Base-by-base conservation (phyloP, 2,329 filamentous ascomycete genomes). In the Pestalotiopsis sp. region DNA sequence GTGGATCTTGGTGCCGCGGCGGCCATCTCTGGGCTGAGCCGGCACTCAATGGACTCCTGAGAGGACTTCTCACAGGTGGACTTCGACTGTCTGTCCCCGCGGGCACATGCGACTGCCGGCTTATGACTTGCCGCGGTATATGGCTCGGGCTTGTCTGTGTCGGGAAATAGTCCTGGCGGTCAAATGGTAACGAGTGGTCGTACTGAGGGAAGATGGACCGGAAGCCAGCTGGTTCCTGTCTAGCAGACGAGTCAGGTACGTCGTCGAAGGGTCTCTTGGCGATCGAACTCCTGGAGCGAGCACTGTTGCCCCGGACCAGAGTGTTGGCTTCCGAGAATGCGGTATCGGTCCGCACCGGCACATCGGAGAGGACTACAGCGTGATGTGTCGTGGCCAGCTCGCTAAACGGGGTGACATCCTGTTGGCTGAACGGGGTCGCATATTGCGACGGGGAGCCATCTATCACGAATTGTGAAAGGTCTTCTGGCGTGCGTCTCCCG, bases 151-250 rank as follows among this genome's bases (percentile, higher is more conserved):
- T 89, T 67, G 86, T 81, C 76, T 91, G 88, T 0, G 88, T 90
- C 2, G 92, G 91, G 63, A 87, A 91, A 80, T 95, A 94, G 61
- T 88, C 80, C 75, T 95, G 92, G 68, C 89, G 87, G 67, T 89
- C 84, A 3, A 93, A 85, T 4, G 91, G 84, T 27, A 93, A 77
- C 1, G 86, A 86, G 3, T 89, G 90, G 74, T 95, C 90, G 76
- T 94, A 94, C 38, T 87, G 85, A 7, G 92, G 92, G 74, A 95
- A 95, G 74, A 95, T 94, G 27, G 92, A 94, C 39, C 88, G 86
- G 73, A 92, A 85, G 0, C 86, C 81, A 5, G 81, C 69, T 74
- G 65, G 58, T 52, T 75, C 73, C 2, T 68, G 63, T 31, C 70
- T 70, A 71, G 77, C 64, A 25, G 75, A 72, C 4, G 75, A 69